Conservation (phyloP, 2,329 filamentous ascomycete genomes). For the Podosphaera xanthii region DNA sequence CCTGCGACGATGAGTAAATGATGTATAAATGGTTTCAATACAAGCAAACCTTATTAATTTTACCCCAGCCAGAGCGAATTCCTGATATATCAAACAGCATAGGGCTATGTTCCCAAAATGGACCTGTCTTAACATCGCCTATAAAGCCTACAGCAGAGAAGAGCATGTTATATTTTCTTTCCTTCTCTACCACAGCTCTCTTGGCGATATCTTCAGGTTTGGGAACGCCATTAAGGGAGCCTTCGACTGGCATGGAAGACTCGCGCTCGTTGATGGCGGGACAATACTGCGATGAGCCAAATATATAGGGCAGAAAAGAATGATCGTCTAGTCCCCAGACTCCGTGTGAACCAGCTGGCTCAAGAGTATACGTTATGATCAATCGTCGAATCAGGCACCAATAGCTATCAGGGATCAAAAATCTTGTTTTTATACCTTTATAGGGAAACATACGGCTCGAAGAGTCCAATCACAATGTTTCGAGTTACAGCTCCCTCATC, state of each 20-base stretch:
- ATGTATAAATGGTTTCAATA: too few relatives aligned
- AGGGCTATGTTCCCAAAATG: slow-evolving; percentile 93
- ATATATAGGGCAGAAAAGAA: slow-evolving; percentile 80
- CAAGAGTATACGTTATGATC: slow-evolving; percentile 76
- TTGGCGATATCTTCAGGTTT: slow-evolving; percentile 49
- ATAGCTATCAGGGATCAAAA: slow-evolving; percentile 29
- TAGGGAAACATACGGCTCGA: slow-evolving; percentile 47
- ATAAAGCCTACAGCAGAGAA: slow-evolving; percentile 94
- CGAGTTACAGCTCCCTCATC: slow-evolving; percentile 40
- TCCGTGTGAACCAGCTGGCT: slow-evolving; percentile 86
- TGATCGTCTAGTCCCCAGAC: slow-evolving; percentile 99
- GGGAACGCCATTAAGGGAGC: slow-evolving; percentile 50
- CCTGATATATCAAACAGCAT: slow-evolving; percentile 89
- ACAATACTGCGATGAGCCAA: slow-evolving; percentile 76
- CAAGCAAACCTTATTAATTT: slow-evolving; percentile 59
- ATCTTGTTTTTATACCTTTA: not conserved
- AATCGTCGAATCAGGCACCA: slow-evolving; percentile 58
- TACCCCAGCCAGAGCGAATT: slow-evolving; percentile 82
- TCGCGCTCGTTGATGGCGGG: slow-evolving; percentile 44
- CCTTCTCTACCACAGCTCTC: slow-evolving; percentile 35
- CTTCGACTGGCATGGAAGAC: slow-evolving; percentile 45
- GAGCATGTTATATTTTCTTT: slow-evolving; percentile 58
- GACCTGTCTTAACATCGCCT: slow-evolving; percentile 84
- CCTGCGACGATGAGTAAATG: slow-evolving; percentile 23
- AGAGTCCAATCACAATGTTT: slow-evolving; percentile 55